Percentiles rank a stretch among this genome's conserved stretches.
These are phyloP conservation scores for Stemphylium lycopersici DNA, from an alignment of 2,329 filamentous ascomycete genomes.

Conservation along the genomic window DNA sequence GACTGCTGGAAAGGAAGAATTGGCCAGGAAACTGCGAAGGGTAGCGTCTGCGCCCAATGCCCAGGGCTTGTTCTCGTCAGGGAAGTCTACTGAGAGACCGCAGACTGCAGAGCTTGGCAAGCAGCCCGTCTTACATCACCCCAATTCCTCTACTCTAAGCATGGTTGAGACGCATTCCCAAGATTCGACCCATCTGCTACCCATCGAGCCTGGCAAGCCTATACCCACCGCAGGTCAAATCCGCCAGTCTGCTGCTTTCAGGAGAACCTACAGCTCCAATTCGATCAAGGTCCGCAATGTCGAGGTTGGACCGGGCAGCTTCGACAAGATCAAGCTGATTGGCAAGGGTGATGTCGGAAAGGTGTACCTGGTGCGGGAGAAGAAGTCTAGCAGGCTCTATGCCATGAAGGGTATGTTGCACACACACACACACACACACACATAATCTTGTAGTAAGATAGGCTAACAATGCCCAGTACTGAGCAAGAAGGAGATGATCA, in stretches of 20 bases:
- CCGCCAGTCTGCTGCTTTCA: conserved; percentile 73
- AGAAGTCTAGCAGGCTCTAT: conserved; percentile 94
- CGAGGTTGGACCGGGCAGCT: conserved; percentile 92
- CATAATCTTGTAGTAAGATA: too few relatives aligned
- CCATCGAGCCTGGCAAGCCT: conserved; percentile 54
- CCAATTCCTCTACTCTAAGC: conserved; percentile 59
- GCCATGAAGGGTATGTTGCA: conserved; percentile 87
- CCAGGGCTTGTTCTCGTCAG: conserved; percentile 78
- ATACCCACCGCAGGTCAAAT: conserved; percentile 71
- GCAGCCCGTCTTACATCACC: conserved; percentile 71
- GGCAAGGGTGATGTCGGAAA: conserved; percentile 99
- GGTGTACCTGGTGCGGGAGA: conserved; percentile 95
- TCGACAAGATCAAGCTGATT: conserved; percentile 99
- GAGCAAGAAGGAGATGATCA: conserved; percentile 99
- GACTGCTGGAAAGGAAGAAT: conserved; percentile 85
- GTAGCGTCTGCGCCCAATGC: conserved; percentile 97
- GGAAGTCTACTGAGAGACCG: conserved; percentile 64
- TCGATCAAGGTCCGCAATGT: conserved; percentile 98
- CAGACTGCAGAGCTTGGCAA: conserved; percentile 87
- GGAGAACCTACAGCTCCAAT: conserved; percentile 97
- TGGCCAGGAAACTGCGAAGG: conserved; percentile 88
- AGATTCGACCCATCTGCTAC: conserved; percentile 36
- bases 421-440: too few relatives aligned
- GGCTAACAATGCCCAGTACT: conserved; percentile 67
- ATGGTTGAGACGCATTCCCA: conserved; percentile 57